Evolutionary conservation across 192 early-diverging fungal species (phyloP).

Genomic region (Coemansia sp.): DNA sequence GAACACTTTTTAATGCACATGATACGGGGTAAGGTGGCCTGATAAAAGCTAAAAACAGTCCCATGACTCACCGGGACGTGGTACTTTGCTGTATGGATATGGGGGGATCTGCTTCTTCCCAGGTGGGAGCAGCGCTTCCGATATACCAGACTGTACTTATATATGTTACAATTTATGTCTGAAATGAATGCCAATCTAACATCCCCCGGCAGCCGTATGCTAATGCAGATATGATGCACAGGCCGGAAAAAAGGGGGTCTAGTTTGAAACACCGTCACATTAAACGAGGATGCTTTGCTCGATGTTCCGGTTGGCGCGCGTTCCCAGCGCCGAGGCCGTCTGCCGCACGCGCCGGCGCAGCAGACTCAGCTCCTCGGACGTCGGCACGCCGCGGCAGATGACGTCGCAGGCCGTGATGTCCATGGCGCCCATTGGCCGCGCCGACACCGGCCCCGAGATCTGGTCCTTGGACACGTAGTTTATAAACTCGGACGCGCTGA

Average conservation of each 20-base stretch:
- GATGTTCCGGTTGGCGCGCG: conserved; percentile 46
- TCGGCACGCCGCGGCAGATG: conserved; percentile 46
- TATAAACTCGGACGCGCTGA: conserved; percentile 48
- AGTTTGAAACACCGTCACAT: conserved; percentile 18
- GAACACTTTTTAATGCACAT: too few species aligned
- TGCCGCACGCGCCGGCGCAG: conserved; percentile 42
- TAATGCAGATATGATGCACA: conserved; percentile 7
- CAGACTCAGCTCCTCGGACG: conserved; percentile 33
- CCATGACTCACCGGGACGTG: too few species aligned
- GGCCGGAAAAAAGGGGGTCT: conserved; percentile 12
- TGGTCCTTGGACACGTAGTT: conserved; percentile 49
- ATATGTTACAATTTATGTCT: too few species aligned
- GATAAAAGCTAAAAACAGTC: too few species aligned
- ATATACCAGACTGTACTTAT: too few species aligned
- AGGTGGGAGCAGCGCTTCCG: too few species aligned
- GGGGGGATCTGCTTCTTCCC: too few species aligned
- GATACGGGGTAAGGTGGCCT: too few species aligned
- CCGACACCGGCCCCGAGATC: conserved; percentile 47
- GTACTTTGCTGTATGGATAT: too few species aligned
- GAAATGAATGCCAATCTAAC: neutral
- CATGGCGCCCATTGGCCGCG: conserved; percentile 49
- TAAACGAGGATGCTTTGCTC: conserved; percentile 41
- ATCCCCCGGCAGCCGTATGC: neutral
- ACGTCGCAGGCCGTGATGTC: conserved; percentile 53
- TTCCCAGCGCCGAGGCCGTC: conserved; percentile 41